A percentile compares a stretch with the other conserved stretches of the same genome.
Conservation (phyloP, 2,329 filamentous ascomycete species). For the Penicillium polonicum region DNA sequence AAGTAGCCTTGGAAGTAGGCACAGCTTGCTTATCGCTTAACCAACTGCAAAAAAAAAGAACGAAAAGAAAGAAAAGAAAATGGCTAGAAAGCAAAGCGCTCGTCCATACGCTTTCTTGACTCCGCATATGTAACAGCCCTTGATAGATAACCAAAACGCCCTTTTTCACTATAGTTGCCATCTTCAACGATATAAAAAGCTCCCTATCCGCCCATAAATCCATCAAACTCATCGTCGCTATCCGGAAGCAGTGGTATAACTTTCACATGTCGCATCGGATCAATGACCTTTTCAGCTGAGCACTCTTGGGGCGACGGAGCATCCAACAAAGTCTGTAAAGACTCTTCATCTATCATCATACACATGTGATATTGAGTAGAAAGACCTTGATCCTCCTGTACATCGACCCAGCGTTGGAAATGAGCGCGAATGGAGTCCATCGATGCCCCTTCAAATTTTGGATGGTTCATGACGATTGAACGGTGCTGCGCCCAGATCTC, state of each 20-base stretch:
- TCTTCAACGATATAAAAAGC: background rate
- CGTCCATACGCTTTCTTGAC: no score
- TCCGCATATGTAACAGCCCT: no score
- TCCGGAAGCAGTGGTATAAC: background rate
- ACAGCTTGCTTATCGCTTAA: background rate
- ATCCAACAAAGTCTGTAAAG: background rate
- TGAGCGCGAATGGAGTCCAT: background rate
- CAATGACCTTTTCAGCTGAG: background rate
- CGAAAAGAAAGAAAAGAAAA: no score
- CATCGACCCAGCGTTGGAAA: background rate
- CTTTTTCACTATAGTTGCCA: background rate
- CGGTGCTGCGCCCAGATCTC: background rate
- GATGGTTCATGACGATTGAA: background rate
- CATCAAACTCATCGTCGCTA: background rate
- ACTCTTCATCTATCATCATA: constrained; percentile 4
- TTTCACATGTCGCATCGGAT: constrained; percentile 1
- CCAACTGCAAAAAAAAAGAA: no score
- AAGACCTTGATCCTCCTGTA: background rate
- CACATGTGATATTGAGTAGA: constrained; percentile 1
- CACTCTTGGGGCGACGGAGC: background rate
- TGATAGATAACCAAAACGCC: background rate
- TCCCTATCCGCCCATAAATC: constrained; percentile 1
- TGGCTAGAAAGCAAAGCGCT: no score
- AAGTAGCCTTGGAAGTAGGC: background rate
- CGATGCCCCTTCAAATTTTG: background rate